Base-by-base conservation (phyloP, 169 alveolate genomes). In the Cystoisospora suis region DNA sequence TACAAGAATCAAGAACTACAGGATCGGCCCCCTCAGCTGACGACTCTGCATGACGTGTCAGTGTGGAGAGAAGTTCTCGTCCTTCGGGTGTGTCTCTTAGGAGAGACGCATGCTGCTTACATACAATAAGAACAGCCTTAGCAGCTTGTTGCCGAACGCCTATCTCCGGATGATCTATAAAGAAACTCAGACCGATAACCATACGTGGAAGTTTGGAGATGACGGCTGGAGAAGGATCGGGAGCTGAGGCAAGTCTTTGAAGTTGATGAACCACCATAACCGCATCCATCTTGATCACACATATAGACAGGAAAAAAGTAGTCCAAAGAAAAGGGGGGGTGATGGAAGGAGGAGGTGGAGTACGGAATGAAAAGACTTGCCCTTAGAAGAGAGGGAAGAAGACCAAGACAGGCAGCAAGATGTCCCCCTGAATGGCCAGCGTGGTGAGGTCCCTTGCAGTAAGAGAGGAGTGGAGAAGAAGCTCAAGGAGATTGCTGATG, bases 61-160 rank as follows among this genome's bases (percentile, higher is more conserved):
- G 91, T 42, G 80, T 81, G 27, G 75, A 32, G 17, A n/a, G 83
- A 58, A 87, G 53, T 56, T 87, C 91, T 17, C 49, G 42, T 27
- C 75, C 75, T 36, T 87, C 91, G 9, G 79, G 83, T 45, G 91
- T 38, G 15, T 70, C 59, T 45, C 47, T 46, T 38, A 87, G 53
- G 79, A 87, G 61, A 56, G 53, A 59, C 56, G 46, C 42, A 69
- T 87, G 92, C 80, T 65, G 87, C 59, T 46, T 56, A 44, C 53
- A 61, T 70, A 87, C 47, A 47, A 36, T 44, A 47, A 72, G 17
- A 49, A 87, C 87, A 7, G 92, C 87, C 44, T 83, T 83, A 17
- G 92, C 92, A 5, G 92, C 92, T 40, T 87, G 92, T 38, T 87
- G 92, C 81, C 81, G 92, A 59, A 87, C 92, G 20, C 92, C 92